These are phyloP conservation scores for Trichomonas tenax DNA, from an alignment of 208 protist genomes.

Conservation along the genomic window DNA sequence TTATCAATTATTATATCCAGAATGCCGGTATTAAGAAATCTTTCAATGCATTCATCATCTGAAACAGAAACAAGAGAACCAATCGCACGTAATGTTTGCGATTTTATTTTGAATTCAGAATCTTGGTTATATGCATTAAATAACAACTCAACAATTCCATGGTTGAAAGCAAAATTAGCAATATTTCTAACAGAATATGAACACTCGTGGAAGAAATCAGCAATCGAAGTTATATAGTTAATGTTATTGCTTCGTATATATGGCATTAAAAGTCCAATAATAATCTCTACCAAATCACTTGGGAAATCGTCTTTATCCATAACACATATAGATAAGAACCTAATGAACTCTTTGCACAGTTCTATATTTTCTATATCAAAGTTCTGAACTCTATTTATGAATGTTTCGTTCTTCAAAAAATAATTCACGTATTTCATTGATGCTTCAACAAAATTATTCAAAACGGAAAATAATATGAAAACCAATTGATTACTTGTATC, in stretches of 20 bases:
- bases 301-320: neutral
- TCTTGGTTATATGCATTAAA: neutral
- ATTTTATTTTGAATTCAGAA: neutral
- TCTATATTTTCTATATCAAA: neutral
- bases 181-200: neutral
- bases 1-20: neutral
- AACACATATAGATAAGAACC: neutral
- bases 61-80: neutral
- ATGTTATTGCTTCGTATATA: neutral
- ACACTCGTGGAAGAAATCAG: neutral
- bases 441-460: neutral
- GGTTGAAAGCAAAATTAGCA: neutral
- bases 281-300: neutral
- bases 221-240: neutral
- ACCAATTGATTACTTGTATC: neutral
- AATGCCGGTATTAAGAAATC: neutral
- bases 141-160: neutral
- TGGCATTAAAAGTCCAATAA: neutral
- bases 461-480: neutral
- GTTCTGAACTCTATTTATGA: neutral
- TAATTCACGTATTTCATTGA: neutral
- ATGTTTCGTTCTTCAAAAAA: neutral
- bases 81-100: neutral
- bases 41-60: neutral
- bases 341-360: neutral